Conservation (phyloP, 331 rosid species). For the Prunus yedoensis region DNA sequence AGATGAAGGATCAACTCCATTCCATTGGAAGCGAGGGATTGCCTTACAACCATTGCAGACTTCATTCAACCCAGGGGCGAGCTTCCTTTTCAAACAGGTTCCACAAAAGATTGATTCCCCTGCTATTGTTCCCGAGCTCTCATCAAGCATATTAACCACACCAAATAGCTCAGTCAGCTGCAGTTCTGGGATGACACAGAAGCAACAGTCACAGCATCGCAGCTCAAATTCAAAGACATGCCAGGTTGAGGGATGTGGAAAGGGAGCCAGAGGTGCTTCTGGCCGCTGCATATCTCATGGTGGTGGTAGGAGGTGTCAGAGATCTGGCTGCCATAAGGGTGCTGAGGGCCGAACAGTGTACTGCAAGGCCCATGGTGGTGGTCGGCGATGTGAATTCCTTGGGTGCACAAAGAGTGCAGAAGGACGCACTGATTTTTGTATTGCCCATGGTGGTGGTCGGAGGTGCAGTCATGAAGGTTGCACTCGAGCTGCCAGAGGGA, state of each 20-base stretch:
- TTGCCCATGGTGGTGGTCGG: constrained; percentile 97
- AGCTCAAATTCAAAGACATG: constrained; percentile 64
- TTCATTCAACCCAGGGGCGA: constrained; percentile 25
- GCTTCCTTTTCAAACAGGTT: constrained; percentile 43
- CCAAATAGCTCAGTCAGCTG: constrained; percentile 82
- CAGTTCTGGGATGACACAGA: constrained; percentile 64
- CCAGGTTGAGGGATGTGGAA: constrained; percentile 86
- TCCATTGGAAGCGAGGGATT: constrained; percentile 44
- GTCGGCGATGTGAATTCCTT: constrained; percentile 82
- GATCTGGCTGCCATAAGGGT: constrained; percentile 90
- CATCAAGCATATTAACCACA: constrained; percentile 44
- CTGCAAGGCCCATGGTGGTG: constrained; percentile 99
- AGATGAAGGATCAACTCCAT: constrained; percentile 69
- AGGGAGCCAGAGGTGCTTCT: constrained; percentile 97
- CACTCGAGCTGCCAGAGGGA: constrained; percentile 92
- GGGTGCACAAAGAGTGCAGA: constrained; percentile 99
- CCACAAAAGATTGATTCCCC: constrained; percentile 38
- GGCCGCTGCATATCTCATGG: constrained; percentile 96
- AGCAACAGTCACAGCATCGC: constrained; percentile 48
- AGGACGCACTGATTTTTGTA: constrained; percentile 92
- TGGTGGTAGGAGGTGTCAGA: constrained; percentile 94
- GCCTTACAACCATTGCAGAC: constrained; percentile 34
- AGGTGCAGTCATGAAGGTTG: constrained; percentile 83
- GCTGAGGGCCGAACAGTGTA: constrained; percentile 95
- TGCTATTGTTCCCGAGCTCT: constrained; percentile 44